Evolutionary conservation across 202 grass and related monocot species (phyloP).

Genomic region (Bolboschoenoplectus hybrid): DNA sequence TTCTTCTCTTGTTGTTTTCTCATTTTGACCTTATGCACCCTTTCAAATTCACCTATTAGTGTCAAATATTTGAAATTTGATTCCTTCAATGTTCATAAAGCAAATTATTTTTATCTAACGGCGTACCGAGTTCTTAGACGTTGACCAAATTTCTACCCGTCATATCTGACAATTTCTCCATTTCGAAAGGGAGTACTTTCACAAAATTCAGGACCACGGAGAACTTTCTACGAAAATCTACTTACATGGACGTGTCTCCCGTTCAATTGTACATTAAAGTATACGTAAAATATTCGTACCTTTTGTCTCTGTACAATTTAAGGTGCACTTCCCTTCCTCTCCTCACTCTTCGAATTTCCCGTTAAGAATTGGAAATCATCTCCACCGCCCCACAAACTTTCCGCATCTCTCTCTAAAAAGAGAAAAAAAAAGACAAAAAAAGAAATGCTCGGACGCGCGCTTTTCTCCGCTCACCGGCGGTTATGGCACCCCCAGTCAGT

Average conservation of each 20-base stretch:
- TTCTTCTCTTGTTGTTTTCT: no score
- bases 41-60: no score
- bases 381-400: slow-evolving; percentile 37
- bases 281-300: not conserved
- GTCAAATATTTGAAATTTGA: no score
- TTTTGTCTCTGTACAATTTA: not conserved
- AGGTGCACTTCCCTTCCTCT: not conserved
- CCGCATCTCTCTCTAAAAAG: slow-evolving; percentile 12
- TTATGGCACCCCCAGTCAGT: not conserved
- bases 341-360: slow-evolving; percentile 12
- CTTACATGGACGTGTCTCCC: slow-evolving; percentile 21
- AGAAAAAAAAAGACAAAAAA: not conserved
- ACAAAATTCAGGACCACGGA: no score
- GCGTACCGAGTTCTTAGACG: not conserved
- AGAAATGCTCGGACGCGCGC: slow-evolving; percentile 30
- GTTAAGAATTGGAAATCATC: slow-evolving; percentile 17
- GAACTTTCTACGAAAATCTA: not conserved
- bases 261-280: not conserved
- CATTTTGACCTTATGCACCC: no score
- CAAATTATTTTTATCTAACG: not conserved
- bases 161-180: not conserved
- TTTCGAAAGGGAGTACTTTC: not conserved
- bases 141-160: slow-evolving; percentile 19
- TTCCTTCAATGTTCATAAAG: not conserved
- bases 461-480: slow-evolving; percentile 22